Evolutionary conservation across 1,284 basidiomycete species (phyloP), one percentile per base, ranked within the genome.

Genomic region (Austroboletus niveus): DNA sequence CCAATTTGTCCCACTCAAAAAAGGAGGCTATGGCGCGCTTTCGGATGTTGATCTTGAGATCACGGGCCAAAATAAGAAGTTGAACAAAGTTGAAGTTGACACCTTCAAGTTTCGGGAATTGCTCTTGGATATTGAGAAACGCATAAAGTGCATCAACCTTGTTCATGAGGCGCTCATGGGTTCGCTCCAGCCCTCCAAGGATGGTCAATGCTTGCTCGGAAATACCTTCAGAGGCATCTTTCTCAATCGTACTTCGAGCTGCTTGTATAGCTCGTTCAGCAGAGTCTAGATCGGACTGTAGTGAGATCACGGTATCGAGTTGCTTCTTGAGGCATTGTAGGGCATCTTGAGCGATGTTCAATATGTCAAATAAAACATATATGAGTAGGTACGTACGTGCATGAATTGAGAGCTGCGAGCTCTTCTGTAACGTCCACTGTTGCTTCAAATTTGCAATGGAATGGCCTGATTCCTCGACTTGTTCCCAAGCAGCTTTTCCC

Each of bases 401-500:
- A 2, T 8, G 2, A 10, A 54, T 1, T 1, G 44, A 55, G 12
- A 55, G 51, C 17, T 55, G 53, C 0, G 14, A 17, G 1, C 44
- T 11, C 15, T 45, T 45, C 38, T 54, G 52, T 15, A 36, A 42
- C 32, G 36, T 42, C 73, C 72, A 74, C 27, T 74, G 58, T 0
- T 51, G 5, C 0, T 17, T 17, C 17, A 17, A 17, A 17, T 17
- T 17, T 17, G 17, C 17, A 17, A 17, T 17, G 17, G 17, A 17
- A 17, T 17, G 17, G 17, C 57, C 52, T 0, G 73, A 54, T 1
- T 67, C 62, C 0, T 20, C 0, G 0, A 53, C 30, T 0, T 49
- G 1, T 0, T 54, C n/a, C 0, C 35, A 11, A 0, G 57, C 61
- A 8, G 45, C 45, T 2, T 14, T 45, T 1, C 49, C 54, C 34